phyloP scores from a whole-genome alignment of 176 grass and related monocot species.

The Cocos nucifera region DNA sequence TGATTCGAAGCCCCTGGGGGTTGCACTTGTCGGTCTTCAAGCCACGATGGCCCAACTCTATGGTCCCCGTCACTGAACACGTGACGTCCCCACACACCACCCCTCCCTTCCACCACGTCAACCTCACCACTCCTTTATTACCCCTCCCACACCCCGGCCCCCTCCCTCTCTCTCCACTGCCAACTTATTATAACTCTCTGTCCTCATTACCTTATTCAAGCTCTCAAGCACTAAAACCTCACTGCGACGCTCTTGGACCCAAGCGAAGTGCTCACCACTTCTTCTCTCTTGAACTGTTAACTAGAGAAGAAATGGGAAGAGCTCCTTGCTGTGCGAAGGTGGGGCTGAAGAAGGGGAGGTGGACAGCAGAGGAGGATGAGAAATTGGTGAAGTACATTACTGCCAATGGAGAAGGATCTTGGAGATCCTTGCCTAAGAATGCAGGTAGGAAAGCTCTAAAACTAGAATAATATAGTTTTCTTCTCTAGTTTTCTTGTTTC shows the following conservation, averaged over 20 bases:
- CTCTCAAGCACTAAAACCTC: too few species aligned
- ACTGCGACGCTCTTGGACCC: not conserved
- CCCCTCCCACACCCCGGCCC: fast-evolving
- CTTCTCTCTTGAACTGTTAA: not conserved
- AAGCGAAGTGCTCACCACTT: too few species aligned
- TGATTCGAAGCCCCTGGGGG: not conserved
- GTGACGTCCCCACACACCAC: not conserved
- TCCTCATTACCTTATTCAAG: too few species aligned
- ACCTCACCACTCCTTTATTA: too few species aligned
- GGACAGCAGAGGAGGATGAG: constrained; percentile 33
- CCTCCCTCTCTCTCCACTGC: not conserved
- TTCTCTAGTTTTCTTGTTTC: not conserved
- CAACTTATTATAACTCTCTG: not conserved
- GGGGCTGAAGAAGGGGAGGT: constrained; percentile 36
- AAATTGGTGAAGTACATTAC: constrained; percentile 27
- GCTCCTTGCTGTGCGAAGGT: constrained; percentile 40
- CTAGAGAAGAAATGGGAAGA: constrained; percentile 23
- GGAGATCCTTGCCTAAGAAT: constrained; percentile 48
- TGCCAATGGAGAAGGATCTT: constrained; percentile 36
- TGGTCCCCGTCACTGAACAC: not conserved
- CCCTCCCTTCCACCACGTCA: not conserved
- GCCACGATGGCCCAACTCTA: not conserved
- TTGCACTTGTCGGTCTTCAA: not conserved
- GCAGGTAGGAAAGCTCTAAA: constrained; percentile 14
- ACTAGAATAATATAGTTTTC: not conserved